A percentile compares a stretch with the other conserved stretches of the same genome.
Conservation (phyloP, 371 early-diverging fungal genomes). For the Mucor irregularis region DNA sequence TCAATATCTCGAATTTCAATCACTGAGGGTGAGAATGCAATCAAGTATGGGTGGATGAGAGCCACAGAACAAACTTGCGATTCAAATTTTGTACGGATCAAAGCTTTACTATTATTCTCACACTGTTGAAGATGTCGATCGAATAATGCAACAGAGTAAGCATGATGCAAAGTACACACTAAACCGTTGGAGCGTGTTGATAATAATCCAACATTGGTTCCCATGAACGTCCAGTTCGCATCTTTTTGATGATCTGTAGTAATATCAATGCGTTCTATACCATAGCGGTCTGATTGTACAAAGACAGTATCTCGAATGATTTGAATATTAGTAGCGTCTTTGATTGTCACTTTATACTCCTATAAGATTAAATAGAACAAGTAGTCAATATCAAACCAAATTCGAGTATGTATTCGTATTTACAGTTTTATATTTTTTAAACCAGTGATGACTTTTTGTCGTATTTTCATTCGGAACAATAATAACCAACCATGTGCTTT, state of each 20-base stretch:
- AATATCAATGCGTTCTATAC: constrained; percentile 18
- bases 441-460: constrained; percentile 4
- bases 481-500: constrained; percentile 14
- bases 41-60: constrained; percentile 30
- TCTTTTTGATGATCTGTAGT: not conserved
- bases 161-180: constrained; percentile 6
- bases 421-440: constrained; percentile 12
- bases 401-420: no score
- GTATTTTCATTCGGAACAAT: not conserved
- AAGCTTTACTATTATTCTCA: not conserved
- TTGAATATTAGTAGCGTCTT: constrained; percentile 12
- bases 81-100: constrained; percentile 27
- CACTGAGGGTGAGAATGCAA: constrained; percentile 32
- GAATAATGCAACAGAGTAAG: constrained; percentile 7
- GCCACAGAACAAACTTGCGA: constrained; percentile 18
- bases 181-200: not conserved
- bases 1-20: constrained; percentile 41
- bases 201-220: not conserved
- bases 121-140: not conserved
- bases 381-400: not conserved
- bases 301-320: constrained; percentile 10
- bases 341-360: constrained; percentile 14
- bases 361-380: not conserved
- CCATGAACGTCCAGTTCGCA: not conserved
- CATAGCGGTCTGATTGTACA: constrained; percentile 13